Base-by-base conservation (phyloP, 2,329 filamentous ascomycete genomes). In the Microdochium trichocladiopsis region DNA sequence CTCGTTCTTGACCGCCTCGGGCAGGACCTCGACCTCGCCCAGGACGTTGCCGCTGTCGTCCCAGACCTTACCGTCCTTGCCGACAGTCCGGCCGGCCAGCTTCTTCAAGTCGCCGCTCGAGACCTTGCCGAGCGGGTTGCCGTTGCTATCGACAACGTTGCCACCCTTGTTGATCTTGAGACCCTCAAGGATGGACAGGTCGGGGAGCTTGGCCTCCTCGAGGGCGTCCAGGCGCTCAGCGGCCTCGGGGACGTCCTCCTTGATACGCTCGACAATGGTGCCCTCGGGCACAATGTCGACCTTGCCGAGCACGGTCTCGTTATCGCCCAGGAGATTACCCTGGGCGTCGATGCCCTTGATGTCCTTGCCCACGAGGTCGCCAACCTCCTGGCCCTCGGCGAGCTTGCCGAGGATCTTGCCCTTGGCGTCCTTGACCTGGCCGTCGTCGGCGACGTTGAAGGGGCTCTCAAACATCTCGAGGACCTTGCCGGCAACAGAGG, bases 291-390 rank as follows among this genome's bases (percentile, higher is more conserved):
- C 66, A 5, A 76, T 66, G 57, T 79, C 72, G 58, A 83, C 82
- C 56, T 78, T 79, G 22, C 83, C 83, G 55, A 87, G 78, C 57
- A 86, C 74, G 25, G 84, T 82, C 23, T 83, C 83, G 45, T 83
- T 78, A 63, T 77, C 82, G 64, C 86, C 83, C 61, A 85, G 77
- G 50, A 86, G 79, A 60, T 86, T 82, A n/a, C 83, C 83, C 64
- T 83, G 72, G 57, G 76, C 78, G 57, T 86, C 84, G 58, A 84
- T 72, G 65, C 84, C 86, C 72, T 86, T 86, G 58, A 84, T 78
- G 21, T 84, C 82, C 57, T 84, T 86, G 56, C 84, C 80, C 16
- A 76, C 25, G 1, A 67, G 49, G 33, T 60, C 51, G 21, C 63
- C 55, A 23, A 53, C 57, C n/a, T 65, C 64, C 47, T 65, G 61